Evolutionary conservation across 2,329 filamentous ascomycete species (phyloP).

Genomic region (Tolypocladium pustulatum): DNA sequence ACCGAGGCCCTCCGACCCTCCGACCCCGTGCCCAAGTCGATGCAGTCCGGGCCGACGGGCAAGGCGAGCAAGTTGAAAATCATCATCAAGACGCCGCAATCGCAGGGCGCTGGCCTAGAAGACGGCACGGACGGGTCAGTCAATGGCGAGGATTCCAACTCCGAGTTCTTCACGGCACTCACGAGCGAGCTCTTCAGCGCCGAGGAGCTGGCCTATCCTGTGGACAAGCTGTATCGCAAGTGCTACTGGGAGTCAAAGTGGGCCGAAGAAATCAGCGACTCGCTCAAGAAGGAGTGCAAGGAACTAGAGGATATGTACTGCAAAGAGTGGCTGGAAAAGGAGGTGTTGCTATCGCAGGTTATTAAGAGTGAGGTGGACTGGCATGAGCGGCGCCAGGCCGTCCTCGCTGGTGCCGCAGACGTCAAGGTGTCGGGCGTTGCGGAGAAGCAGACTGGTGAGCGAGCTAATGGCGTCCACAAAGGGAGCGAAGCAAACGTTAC

Average conservation of each 20-base stretch:
- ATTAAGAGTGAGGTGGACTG: conserved; percentile 57
- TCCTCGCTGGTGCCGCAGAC: conserved; percentile 37
- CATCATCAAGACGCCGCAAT: conserved; percentile 51
- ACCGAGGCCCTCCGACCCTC: conserved; percentile 82
- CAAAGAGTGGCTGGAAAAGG: conserved; percentile 70
- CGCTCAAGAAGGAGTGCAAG: conserved; percentile 54
- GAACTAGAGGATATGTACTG: conserved; percentile 55
- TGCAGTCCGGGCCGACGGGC: conserved; percentile 36
- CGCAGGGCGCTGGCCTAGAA: conserved; percentile 46
- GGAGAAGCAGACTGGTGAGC: conserved; percentile 16
- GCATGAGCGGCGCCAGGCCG: conserved; percentile 45
- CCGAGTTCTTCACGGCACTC: conserved; percentile 47
- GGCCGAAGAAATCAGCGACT: conserved; percentile 57
- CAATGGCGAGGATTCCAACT: conserved; percentile 42
- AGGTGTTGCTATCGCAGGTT: conserved; percentile 65
- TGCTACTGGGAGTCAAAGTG: conserved; percentile 63
- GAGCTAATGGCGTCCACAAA: conserved; percentile 10
- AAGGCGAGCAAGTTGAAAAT: conserved; percentile 49
- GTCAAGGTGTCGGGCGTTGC: conserved; percentile 27
- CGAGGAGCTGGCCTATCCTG: conserved; percentile 51
- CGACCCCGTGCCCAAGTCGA: conserved; percentile 62
- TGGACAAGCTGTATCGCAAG: conserved; percentile 53
- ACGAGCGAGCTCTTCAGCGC: conserved; percentile 50
- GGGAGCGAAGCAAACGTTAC: conserved; percentile 1
- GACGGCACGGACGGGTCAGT: conserved; percentile 43